Evolutionary conservation across 1,139 yeast species (phyloP).

Genomic region (Hemisphaericaspora xylofermentans): DNA sequence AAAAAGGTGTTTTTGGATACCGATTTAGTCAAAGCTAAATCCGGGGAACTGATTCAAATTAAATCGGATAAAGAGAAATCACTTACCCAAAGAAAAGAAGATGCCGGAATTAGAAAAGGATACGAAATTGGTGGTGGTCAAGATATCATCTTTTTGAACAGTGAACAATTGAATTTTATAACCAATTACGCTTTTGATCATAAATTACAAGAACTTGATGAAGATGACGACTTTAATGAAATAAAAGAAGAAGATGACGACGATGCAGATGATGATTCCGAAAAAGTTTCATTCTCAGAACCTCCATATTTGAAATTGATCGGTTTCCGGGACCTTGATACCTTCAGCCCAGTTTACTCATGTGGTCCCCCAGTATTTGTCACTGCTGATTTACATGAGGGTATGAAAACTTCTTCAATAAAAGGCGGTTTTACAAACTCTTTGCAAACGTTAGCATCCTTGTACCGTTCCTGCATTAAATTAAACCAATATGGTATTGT

Average conservation of each 20-base stretch:
- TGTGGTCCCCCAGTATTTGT: conserved; percentile 59
- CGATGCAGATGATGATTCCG: conserved; percentile 15
- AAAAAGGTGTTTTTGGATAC: conserved; percentile 55
- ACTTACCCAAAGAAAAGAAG: conserved; percentile 42
- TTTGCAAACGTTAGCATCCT: conserved; percentile 60
- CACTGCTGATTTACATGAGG: conserved; percentile 41
- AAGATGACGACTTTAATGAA: conserved; percentile 8
- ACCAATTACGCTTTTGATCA: conserved; percentile 39
- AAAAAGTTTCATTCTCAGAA: conserved; percentile 21
- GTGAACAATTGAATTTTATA: conserved; percentile 30
- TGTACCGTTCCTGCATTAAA: conserved; percentile 59
- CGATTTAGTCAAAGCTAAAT: conserved; percentile 20
- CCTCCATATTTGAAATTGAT: conserved; percentile 53
- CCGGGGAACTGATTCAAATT: conserved; percentile 20
- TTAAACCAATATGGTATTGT: conserved; percentile 61
- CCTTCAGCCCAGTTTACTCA: conserved; percentile 52
- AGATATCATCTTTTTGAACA: conserved; percentile 27
- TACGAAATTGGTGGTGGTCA: conserved; percentile 27
- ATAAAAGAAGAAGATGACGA: conserved; percentile 19
- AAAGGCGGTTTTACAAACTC: conserved; percentile 57
- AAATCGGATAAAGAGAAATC: conserved; percentile 14
- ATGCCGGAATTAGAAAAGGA: conserved; percentile 32
- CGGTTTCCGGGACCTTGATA: conserved; percentile 57
- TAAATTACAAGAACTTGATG: conserved; percentile 21
- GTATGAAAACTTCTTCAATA: conserved; percentile 22